Evolutionary conservation across 148 eudicot genomes (phyloP).

Genomic region (Salicornia ramosissima): DNA sequence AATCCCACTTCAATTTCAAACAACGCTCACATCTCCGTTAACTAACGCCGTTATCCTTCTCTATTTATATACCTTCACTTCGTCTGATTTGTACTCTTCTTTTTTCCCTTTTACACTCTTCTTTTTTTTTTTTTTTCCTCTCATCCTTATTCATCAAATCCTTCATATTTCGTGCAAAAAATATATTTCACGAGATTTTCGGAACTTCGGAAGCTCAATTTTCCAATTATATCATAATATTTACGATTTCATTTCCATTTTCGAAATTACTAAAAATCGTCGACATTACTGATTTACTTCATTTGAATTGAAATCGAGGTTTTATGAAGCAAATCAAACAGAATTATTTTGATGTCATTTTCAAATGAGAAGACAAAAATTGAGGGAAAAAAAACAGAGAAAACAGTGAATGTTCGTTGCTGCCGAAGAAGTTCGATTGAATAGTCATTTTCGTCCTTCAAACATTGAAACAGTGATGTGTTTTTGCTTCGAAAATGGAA

Average conservation of each 20-base stretch:
- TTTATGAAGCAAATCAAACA: no score
- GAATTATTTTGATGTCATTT: no score
- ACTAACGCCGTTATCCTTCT: slow-evolving; percentile 24
- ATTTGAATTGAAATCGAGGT: no score
- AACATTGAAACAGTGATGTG: not conserved
- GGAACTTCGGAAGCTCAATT: slow-evolving; percentile 11
- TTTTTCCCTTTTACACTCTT: not conserved
- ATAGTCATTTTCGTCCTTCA: slow-evolving; percentile 15
- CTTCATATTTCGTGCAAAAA: not conserved
- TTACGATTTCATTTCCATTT: not conserved
- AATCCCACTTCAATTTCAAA: not conserved
- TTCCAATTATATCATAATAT: not conserved
- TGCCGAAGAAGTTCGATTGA: slow-evolving; percentile 14
- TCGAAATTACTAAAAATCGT: not conserved
- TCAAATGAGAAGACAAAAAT: not conserved
- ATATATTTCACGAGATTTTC: not conserved
- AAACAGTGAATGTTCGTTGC: slow-evolving; percentile 16
- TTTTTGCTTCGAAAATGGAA: no score
- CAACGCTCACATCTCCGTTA: slow-evolving; percentile 7
- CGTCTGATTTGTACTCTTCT: slow-evolving; percentile 27
- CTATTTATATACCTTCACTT: slow-evolving; percentile 32
- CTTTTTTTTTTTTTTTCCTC: not conserved
- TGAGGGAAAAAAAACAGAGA: slow-evolving; percentile 7
- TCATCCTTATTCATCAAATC: not conserved
- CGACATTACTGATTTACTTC: not conserved